A percentile compares a stretch with the other conserved stretches of the same genome.
Evolutionary conservation across 768 basidiomycete species (phyloP).

Genomic region (Melanogaster broomeanus): DNA sequence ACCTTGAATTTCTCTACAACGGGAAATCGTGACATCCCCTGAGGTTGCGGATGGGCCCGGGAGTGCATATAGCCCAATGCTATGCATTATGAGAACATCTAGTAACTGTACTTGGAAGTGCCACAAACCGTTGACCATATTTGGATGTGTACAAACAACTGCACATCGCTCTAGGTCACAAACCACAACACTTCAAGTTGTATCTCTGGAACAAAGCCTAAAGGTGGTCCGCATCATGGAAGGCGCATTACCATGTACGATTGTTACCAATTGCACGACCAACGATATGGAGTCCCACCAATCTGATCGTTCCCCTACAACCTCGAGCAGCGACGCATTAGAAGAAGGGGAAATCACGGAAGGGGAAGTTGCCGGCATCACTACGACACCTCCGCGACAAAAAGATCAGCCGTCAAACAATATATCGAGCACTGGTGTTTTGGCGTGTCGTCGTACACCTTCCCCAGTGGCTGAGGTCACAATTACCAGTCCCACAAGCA

Average conservation of each 20-base stretch:
- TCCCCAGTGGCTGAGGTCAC: not conserved
- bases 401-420: not conserved
- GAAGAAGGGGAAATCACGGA: conserved; percentile 28
- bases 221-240: not conserved
- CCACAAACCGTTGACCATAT: no score
- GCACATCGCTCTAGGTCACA: no score
- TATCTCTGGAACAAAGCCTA: no score
- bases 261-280: not conserved
- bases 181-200: no score
- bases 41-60: no score
- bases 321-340: not conserved
- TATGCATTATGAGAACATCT: no score
- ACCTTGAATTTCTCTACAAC: no score
- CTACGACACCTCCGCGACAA: not conserved
- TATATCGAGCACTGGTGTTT: not conserved
- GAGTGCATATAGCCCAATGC: no score
- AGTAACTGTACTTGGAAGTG: no score
- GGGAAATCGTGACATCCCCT: no score
- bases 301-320: not conserved
- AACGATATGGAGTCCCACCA: not conserved
- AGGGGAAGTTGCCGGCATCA: not conserved
- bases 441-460: not conserved
- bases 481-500: not conserved
- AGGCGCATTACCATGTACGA: not conserved
- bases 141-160: no score